Evolutionary conservation across 1,284 basidiomycete genomes (phyloP).

Genomic region (Ganoderma multipileum): DNA sequence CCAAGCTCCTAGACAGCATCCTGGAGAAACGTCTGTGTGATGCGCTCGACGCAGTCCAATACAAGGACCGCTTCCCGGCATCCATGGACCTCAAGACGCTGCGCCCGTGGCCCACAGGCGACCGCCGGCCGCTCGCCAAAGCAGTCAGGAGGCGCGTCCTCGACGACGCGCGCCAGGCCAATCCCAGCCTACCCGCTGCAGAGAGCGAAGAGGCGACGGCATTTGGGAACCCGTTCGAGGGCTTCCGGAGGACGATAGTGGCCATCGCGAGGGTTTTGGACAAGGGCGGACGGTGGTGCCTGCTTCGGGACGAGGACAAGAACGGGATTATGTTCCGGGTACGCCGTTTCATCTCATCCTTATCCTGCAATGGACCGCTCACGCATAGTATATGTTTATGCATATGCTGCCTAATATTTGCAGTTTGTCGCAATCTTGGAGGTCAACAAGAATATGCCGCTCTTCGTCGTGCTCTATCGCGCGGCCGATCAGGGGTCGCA

Average conservation of each 20-base stretch:
- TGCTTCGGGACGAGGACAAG: conserved; percentile 35
- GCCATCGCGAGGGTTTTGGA: conserved; percentile 38
- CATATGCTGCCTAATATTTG: background rate
- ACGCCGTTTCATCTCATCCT: conserved; percentile 18
- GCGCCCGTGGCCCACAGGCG: background rate
- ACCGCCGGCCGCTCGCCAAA: background rate
- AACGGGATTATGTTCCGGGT: conserved; percentile 41
- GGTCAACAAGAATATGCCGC: conserved; percentile 38
- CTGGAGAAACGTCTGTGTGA: conserved; percentile 36
- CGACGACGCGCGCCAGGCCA: conserved; percentile 13
- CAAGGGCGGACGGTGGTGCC: conserved; percentile 31
- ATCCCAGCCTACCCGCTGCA: background rate
- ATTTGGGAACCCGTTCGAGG: conserved; percentile 42
- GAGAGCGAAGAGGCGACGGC: background rate
- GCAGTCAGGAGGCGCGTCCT: conserved; percentile 21
- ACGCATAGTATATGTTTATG: background rate
- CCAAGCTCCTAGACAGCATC: conserved; percentile 34
- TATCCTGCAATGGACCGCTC: background rate
- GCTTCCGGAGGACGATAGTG: conserved; percentile 44
- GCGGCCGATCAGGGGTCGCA: conserved; percentile 27
- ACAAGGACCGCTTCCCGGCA: conserved; percentile 23
- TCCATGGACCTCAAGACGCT: conserved; percentile 25
- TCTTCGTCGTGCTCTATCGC: conserved; percentile 43
- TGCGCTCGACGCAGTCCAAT: conserved; percentile 35
- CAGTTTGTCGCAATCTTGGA: conserved; percentile 42